These are phyloP conservation scores for Phytophthora niederhauseri DNA, from an alignment of 352 stramenopile genomes.

Conservation along the genomic window DNA sequence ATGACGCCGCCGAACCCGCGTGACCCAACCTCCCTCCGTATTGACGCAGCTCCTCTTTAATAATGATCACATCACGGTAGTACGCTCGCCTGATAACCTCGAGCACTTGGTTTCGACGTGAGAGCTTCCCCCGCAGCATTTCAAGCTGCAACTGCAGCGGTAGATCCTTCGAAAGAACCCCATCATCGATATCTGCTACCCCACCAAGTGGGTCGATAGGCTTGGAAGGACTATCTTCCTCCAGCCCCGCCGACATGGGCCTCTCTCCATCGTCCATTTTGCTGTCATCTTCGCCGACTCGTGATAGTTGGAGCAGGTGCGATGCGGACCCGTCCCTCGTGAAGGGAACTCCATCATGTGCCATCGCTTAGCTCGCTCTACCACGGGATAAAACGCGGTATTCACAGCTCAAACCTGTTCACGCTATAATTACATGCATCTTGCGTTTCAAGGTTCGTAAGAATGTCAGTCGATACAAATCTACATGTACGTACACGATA, in stretches of 20 bases:
- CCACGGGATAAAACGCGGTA: neutral
- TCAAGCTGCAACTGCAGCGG: conserved; percentile 54
- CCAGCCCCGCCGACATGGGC: conserved; percentile 5
- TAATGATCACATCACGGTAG: conserved; percentile 83
- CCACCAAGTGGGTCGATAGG: conserved; percentile 14
- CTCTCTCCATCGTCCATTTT: conserved; percentile 5
- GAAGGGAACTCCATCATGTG: conserved; percentile 6
- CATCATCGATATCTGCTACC: conserved; percentile 33
- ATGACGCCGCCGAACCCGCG: conserved; percentile 9
- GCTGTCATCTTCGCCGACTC: conserved; percentile 18
- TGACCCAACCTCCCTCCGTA: conserved; percentile 25
- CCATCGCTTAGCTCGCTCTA: conserved; percentile 13
- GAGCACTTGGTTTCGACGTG: conserved; percentile 73
- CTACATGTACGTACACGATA: neutral
- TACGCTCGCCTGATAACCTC: conserved; percentile 79
- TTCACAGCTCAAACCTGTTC: neutral
- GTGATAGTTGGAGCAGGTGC: conserved; percentile 14
- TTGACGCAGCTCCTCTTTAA: conserved; percentile 80
- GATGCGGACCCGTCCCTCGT: conserved; percentile 14
- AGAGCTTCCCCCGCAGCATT: conserved; percentile 71
- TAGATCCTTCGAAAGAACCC: conserved; percentile 44
- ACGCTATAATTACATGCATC: conserved; percentile 30
- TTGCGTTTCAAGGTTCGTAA: conserved; percentile 1
- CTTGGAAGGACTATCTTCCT: conserved; percentile 17
- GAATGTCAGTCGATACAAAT: conserved; percentile 10